Conservation (phyloP, 768 basidiomycete genomes). For the Tylopilus vinaceipallidus region DNA sequence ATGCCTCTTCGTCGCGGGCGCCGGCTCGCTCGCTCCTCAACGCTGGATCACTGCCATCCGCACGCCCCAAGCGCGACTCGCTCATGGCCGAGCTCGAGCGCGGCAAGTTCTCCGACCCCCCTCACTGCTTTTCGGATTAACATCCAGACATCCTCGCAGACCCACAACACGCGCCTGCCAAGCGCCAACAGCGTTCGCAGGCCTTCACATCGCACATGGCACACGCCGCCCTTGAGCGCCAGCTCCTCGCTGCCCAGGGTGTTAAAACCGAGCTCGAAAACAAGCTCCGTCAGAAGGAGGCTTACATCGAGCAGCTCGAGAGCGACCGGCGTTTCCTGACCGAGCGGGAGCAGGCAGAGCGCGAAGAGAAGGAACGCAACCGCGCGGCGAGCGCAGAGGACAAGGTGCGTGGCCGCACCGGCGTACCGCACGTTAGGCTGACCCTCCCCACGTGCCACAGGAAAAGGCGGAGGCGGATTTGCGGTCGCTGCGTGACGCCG, state of each 20-base stretch:
- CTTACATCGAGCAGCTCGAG: constrained; percentile 62
- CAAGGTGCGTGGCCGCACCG: constrained; percentile 46
- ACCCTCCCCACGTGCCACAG: constrained; percentile 28
- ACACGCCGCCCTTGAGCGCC: constrained; percentile 65
- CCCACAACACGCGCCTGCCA: constrained; percentile 62
- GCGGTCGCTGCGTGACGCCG: constrained; percentile 46
- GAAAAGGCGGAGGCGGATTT: constrained; percentile 50
- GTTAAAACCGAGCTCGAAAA: constrained; percentile 64
- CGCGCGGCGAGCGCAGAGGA: constrained; percentile 49
- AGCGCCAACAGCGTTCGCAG: constrained; percentile 63
- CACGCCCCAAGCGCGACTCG: constrained; percentile 55
- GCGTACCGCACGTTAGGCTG: not conserved
- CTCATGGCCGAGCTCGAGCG: constrained; percentile 66
- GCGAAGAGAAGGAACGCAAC: constrained; percentile 64
- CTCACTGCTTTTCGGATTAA: not conserved
- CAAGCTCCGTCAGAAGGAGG: constrained; percentile 64
- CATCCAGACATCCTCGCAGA: constrained; percentile 37
- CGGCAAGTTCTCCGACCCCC: constrained; percentile 36
- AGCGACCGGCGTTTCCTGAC: constrained; percentile 66
- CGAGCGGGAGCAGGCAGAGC: constrained; percentile 66
- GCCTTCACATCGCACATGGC: constrained; percentile 60
- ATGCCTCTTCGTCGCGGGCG: no score
- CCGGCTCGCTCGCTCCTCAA: no score
- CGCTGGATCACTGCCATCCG: constrained; percentile 12
- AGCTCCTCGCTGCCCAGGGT: constrained; percentile 59